Evolutionary conservation across 2,329 filamentous ascomycete genomes (phyloP).

Genomic region (Xylaria sp.): DNA sequence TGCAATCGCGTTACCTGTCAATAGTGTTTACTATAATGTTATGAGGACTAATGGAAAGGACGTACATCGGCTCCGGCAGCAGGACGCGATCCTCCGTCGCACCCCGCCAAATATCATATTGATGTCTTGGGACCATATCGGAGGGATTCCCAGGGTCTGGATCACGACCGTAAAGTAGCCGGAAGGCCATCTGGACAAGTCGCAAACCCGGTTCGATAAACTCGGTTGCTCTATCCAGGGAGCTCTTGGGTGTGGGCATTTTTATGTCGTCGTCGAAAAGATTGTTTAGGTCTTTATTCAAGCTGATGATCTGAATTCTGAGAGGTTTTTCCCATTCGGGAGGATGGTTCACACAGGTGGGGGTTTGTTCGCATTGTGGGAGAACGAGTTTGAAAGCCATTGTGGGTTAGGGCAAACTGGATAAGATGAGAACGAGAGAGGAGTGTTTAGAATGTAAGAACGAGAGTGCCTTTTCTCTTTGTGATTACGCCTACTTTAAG

Average conservation of each 20-base stretch:
- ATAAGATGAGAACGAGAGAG: not conserved
- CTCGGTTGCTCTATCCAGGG: not conserved
- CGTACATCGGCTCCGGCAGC: conserved; percentile 1
- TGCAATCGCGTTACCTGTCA: not conserved
- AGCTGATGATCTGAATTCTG: not conserved
- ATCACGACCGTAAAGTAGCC: conserved; percentile 4
- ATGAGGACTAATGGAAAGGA: not conserved
- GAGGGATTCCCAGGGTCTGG: conserved; percentile 4
- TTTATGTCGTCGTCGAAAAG: conserved; percentile 2
- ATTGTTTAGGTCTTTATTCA: not conserved
- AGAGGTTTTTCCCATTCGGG: conserved; percentile 1
- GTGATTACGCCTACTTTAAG: not conserved
- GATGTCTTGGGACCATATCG: conserved; percentile 7
- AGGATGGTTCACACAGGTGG: conserved; percentile 7
- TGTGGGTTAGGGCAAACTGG: not conserved
- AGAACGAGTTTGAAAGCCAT: conserved; percentile 8
- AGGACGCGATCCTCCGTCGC: not conserved
- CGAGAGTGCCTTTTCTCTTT: not conserved
- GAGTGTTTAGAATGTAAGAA: not conserved
- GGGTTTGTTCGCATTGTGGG: conserved; percentile 7
- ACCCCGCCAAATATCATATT: conserved; percentile 2
- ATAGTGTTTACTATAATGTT: not conserved
- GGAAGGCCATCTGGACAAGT: conserved; percentile 6
- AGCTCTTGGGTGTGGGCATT: not conserved
- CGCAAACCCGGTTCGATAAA: conserved; percentile 2